A percentile compares a stretch with the other conserved stretches of the same genome.
phyloP scores from a whole-genome alignment of 345 rosid genomes.

The Eucalyptus decipiens region DNA sequence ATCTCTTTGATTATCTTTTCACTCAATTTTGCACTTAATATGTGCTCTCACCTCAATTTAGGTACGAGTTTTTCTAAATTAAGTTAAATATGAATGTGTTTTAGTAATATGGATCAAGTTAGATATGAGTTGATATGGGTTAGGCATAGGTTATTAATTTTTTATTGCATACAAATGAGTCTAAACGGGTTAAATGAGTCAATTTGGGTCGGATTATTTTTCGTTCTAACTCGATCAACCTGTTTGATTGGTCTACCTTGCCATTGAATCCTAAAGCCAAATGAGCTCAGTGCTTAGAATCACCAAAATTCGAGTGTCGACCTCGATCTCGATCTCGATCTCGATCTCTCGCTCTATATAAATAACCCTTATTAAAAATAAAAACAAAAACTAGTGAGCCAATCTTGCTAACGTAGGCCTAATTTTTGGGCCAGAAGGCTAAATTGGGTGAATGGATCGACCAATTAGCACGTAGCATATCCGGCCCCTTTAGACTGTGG shows the following conservation, averaged over 20 bases:
- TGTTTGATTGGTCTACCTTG: background rate
- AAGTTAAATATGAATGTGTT: no score
- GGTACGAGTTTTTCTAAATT: no score
- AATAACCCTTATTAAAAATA: background rate
- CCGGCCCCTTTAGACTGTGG: background rate
- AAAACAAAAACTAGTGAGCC: background rate
- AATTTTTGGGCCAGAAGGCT: background rate
- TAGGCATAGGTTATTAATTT: no score
- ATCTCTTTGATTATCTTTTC: no score
- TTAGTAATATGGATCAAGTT: no score
- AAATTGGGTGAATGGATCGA: background rate
- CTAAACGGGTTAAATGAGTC: no score
- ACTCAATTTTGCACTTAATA: no score
- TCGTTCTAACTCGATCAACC: background rate
- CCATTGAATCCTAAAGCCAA: background rate
- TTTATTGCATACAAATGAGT: rapidly evolving
- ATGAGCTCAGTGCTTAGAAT: background rate
- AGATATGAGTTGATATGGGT: no score
- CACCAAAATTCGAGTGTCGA: background rate
- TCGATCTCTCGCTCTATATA: background rate
- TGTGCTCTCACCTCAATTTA: rapidly evolving
- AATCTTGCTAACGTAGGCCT: background rate
- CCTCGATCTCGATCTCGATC: background rate
- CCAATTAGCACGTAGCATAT: background rate
- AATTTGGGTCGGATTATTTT: background rate